Base-by-base conservation (phyloP, 805 yeast genomes). In the Lipomyces anomalus region DNA sequence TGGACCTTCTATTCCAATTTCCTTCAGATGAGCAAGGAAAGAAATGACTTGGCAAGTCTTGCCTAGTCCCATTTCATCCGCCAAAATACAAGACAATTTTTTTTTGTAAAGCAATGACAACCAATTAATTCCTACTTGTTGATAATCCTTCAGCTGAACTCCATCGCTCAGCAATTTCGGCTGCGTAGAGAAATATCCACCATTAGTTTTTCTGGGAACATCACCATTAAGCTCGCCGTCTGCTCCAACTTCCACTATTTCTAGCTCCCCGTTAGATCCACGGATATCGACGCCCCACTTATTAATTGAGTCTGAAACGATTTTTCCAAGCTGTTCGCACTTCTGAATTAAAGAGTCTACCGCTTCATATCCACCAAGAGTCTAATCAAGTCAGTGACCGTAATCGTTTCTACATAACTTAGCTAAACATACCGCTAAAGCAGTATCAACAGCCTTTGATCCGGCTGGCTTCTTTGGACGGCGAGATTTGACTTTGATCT, bases 101-200 rank as follows among this genome's bases (percentile, higher is more conserved):
- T 83, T 79, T 47, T 77, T 78, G 63, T 90, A 92, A 24, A 92
- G 70, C 44, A 90, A 64, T 51, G 80, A 74, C 44, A 92, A 70
- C 99, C 99, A 92, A 63, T 92, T 92, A 42, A 92, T 68, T 38
- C 99, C 99, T n/a, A 89, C 95, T 57, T 88, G 92, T 68, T 92
- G 99, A 64, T 92, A 92, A 59, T 78, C 80, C 59, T 90, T 92
- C 57, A 92, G 70, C 33, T 75, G 76, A 16, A 86, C 71, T 18
- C 77, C 84, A 0, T 69, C 70, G 1, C 86, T 69, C 50, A 92
- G 64, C 33, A 82, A 65, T 13, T 65, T 61, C 1, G 99, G 99
- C 61, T 87, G 82, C 35, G 76, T 78, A 35, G 72, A 76, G 64
- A 87, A 77, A 48, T 60, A 62, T 35, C 65, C 61, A 46, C 65